phyloP scores from a whole-genome alignment of 2,329 filamentous ascomycete genomes.

The Fusarium drepaniforme region DNA sequence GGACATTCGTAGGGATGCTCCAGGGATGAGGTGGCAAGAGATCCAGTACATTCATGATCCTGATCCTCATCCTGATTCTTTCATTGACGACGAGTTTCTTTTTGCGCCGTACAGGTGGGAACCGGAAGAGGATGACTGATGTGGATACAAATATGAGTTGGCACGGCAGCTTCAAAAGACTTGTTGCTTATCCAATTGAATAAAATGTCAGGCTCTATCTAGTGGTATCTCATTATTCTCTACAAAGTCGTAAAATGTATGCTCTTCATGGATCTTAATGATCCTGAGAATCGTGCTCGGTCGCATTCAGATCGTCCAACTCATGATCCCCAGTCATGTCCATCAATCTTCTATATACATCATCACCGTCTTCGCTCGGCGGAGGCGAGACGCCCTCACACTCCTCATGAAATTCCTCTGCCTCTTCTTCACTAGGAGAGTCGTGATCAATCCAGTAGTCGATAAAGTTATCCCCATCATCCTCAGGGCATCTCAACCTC shows the following conservation, averaged over 20 bases:
- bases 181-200: neutral
- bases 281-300: neutral
- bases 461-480: neutral
- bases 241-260: no score
- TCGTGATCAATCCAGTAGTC: neutral
- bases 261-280: no score
- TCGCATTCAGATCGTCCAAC: neutral
- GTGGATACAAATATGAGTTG: neutral
- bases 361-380: neutral
- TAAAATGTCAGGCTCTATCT: neutral
- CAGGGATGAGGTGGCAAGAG: neutral
- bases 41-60: neutral
- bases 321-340: neutral
- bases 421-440: neutral
- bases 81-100: no score
- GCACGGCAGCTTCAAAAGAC: neutral
- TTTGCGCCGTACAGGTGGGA: neutral
- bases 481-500: neutral
- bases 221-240: neutral
- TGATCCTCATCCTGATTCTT: no score
- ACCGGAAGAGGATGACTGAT: neutral
- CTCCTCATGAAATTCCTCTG: neutral
- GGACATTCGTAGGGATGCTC: neutral
- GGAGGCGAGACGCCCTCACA: neutral
- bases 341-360: neutral